Percentiles rank a stretch among this genome's conserved stretches.
phyloP scores from a whole-genome alignment of 2,329 filamentous ascomycete genomes.

The Fusarium ambrosium region DNA sequence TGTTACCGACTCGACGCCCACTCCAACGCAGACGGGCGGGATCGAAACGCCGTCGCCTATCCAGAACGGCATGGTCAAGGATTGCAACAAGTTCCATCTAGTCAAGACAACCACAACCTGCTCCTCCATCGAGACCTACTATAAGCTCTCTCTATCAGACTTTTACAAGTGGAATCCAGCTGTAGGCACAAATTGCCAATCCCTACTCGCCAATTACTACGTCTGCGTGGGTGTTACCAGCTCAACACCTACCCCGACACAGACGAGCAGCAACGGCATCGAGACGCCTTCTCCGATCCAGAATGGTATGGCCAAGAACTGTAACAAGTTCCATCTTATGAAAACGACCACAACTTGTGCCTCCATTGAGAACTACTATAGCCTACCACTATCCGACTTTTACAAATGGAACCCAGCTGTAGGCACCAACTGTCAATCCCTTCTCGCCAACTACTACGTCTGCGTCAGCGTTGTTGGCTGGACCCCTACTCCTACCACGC shows the following conservation, averaged over 20 bases:
- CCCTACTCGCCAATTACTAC: not conserved
- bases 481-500: not conserved
- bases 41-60: not conserved
- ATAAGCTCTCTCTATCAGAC: not conserved
- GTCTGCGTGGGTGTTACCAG: not conserved
- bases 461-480: not conserved
- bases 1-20: not conserved
- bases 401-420: not conserved
- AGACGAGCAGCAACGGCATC: not conserved
- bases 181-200: not conserved
- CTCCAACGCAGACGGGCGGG: not conserved
- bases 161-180: not conserved
- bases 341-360: not conserved
- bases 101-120: not conserved
- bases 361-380: not conserved
- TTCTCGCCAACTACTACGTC: not conserved
- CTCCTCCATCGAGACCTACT: no score
- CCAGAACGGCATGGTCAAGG: slow-evolving; percentile 15
- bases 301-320: slow-evolving; percentile 24
- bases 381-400: not conserved
- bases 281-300: not conserved
- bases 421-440: not conserved
- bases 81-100: slow-evolving; percentile 32
- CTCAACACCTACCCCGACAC: not conserved
- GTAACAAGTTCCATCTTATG: slow-evolving; percentile 28